Evolutionary conservation across 2,329 filamentous ascomycete genomes (phyloP).

Genomic region (Tolypocladium inflatum): DNA sequence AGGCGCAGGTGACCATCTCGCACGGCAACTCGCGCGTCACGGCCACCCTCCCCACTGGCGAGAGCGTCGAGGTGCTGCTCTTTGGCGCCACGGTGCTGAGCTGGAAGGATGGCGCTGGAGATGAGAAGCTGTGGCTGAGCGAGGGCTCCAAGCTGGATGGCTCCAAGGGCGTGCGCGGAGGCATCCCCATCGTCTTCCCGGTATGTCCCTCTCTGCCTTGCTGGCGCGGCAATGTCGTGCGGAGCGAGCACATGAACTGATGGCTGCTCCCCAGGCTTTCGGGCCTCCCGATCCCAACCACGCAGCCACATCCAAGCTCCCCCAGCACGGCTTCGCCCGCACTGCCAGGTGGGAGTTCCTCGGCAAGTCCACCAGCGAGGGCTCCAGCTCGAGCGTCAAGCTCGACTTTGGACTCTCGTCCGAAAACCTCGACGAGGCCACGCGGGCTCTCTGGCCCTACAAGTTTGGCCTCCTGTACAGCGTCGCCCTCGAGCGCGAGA

Average conservation of each 20-base stretch:
- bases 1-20: constrained; percentile 64
- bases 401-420: constrained; percentile 89
- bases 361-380: constrained; percentile 59
- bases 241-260: neutral
- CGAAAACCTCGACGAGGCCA: constrained; percentile 57
- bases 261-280: constrained; percentile 54
- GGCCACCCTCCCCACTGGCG: constrained; percentile 77
- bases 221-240: neutral
- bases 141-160: constrained; percentile 75
- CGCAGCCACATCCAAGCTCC: constrained; percentile 66
- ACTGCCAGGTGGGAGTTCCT: constrained; percentile 89
- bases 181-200: constrained; percentile 87
- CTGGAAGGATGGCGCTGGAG: constrained; percentile 75
- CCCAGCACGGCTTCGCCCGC: constrained; percentile 92
- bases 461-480: constrained; percentile 90
- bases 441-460: constrained; percentile 69
- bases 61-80: constrained; percentile 78
- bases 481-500: constrained; percentile 69
- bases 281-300: constrained; percentile 70
- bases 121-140: constrained; percentile 82
- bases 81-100: constrained; percentile 86
- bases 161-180: constrained; percentile 80
- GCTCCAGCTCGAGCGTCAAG: constrained; percentile 63
- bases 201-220: constrained; percentile 40
- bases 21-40: constrained; percentile 62